Evolutionary conservation across 805 yeast genomes (phyloP), one percentile per base, ranked within the genome.

Genomic region (Middelhovenomyces tepae): DNA sequence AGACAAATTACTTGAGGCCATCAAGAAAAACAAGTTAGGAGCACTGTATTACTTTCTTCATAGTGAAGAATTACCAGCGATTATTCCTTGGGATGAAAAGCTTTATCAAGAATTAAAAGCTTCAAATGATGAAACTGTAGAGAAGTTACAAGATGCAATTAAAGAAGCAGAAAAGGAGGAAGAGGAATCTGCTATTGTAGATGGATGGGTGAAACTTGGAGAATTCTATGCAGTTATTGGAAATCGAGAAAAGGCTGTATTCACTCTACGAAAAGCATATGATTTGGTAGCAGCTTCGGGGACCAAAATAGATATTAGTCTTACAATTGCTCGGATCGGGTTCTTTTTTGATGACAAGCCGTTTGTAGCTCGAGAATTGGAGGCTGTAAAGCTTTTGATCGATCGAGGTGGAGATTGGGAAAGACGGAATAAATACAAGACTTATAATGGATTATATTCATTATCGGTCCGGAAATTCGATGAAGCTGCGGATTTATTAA

Each of bases 361-460:
- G 4, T 73, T 73, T 43, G 78, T 81, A 28, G 71, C 77, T 38
- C 74, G 75, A 47, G 78, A 78, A 50, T 69, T 91, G 44, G 89
- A 79, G 35, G 76, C 76, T 46, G 75, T 79, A 13, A 75, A 80
- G 51, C 51, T 63, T 16, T 69, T 84, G 54, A 85, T 91, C 50
- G 97, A 89, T 50, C 82, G 85, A 51, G 98, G 97, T 36, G 98
- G 98, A 42, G 98, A 91, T 57, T 91, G 98, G 98, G 98, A 91
- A 62, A 82, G 98, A 59, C 77, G 95, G 51, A 91, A 91, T 62
- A 67, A 95, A 46, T 85, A 73, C 67, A 91, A 91, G 64, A 83
- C 96, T 4, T 91, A 91, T 59, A 61, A 72, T 38, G 98, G 98
- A 15, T 68, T 91, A 31, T 83, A 84, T 54, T 63, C 73, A 22